These are phyloP conservation scores for Xerocomellus dryophilus DNA, from an alignment of 768 basidiomycete species.

Conservation along the genomic window DNA sequence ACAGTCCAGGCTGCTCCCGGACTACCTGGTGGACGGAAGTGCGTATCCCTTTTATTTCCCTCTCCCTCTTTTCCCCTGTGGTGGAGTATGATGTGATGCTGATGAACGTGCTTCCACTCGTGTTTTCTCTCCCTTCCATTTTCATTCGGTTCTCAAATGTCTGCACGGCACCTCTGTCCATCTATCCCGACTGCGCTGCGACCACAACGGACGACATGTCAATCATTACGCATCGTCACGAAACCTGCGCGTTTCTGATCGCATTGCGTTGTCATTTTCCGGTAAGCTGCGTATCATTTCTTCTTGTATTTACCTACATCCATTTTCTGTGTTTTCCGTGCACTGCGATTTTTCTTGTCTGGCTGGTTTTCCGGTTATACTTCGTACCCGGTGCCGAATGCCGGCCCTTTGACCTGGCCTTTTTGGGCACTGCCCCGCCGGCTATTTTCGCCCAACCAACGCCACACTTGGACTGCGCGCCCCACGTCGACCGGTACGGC, in stretches of 20 bases:
- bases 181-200: neutral
- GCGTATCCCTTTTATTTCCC: conserved; percentile 13
- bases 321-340: neutral
- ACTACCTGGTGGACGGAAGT: conserved; percentile 26
- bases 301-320: neutral
- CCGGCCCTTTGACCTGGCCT: neutral
- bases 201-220: neutral
- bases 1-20: conserved; percentile 5
- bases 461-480: neutral
- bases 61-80: neutral
- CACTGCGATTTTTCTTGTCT: neutral
- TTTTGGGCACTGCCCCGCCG: conserved; percentile 14
- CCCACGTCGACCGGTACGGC: conserved; percentile 5
- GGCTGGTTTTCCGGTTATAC: conserved; percentile 10
- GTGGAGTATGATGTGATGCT: conserved; percentile 6
- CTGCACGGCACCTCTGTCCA: neutral
- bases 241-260: neutral
- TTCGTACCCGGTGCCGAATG: conserved; percentile 9
- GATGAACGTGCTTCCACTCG: conserved; percentile 1
- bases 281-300: neutral
- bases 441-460: conserved; percentile 6
- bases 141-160: neutral
- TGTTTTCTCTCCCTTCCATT: neutral
- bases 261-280: neutral
- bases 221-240: neutral